Evolutionary conservation across 148 eudicot species (phyloP).

Genomic region (Spergularia marina): DNA sequence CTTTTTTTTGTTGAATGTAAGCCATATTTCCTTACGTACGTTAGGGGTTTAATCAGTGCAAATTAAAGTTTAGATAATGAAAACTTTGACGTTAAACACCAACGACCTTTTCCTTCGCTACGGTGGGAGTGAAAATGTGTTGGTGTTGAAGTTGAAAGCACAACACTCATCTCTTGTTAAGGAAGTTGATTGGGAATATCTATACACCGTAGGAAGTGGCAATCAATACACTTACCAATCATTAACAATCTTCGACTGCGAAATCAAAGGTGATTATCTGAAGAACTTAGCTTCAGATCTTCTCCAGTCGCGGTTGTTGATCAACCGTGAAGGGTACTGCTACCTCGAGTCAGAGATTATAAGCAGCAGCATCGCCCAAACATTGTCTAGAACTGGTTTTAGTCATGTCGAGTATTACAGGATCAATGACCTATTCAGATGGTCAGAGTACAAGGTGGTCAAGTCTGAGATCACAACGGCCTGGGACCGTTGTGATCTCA

Average conservation of each 20-base stretch:
- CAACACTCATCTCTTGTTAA: not conserved
- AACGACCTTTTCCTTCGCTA: not conserved
- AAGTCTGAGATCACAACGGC: not conserved
- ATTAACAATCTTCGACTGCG: not conserved
- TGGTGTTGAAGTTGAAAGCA: not conserved
- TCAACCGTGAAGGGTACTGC: slow-evolving; percentile 9
- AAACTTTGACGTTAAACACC: not conserved
- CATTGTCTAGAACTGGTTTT: not conserved
- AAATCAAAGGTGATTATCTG: not conserved
- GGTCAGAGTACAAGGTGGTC: not conserved
- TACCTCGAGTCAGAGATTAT: not conserved
- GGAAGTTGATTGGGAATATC: not conserved
- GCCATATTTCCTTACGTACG: too few species aligned
- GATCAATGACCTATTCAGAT: not conserved
- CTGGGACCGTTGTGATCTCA: not conserved
- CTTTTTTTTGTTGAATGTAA: too few species aligned
- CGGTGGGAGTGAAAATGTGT: not conserved
- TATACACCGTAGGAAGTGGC: not conserved
- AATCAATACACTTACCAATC: not conserved
- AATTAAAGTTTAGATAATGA: not conserved
- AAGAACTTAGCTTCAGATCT: slow-evolving; percentile 5
- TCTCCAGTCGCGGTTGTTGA: not conserved
- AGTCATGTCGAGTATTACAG: not conserved
- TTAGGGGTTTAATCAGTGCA: too few species aligned
- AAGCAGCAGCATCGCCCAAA: not conserved